Evolutionary conservation across 2,329 filamentous ascomycete genomes (phyloP), one percentile per base, ranked within the genome.

Genomic region (Fusarium miscanthi): DNA sequence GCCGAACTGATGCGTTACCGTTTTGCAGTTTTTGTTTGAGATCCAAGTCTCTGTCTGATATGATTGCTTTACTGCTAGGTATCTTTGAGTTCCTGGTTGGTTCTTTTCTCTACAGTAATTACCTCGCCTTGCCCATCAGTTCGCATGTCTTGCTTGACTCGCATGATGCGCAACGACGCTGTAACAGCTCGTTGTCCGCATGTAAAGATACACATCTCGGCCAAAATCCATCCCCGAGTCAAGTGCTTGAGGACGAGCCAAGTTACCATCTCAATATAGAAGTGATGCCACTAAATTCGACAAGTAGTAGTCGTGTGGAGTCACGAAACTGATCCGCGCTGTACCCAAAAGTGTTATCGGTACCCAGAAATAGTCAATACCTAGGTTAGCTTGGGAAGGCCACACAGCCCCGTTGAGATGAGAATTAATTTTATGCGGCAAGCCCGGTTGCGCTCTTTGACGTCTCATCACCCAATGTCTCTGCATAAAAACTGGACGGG

Each of bases 351-450:
- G 35, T 37, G 27, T 38, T 66, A 35, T 45, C 48, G 31, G 30
- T 53, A 38, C 61, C 61, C 42, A 63, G 53, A 73, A 73, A 31
- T 31, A 31, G 31, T 11, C 11, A 31, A 11, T 31, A 31, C 31
- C 31, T 73, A 64, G 45, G 42, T 38, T 30, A 66, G 64, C 68
- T 66, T 35, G 40, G 21, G 35, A 49, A 61, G 35, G 66, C 17
- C 49, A 40, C 59, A 74, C 53, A 57, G 66, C 53, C 62, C 66
- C 68, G 52, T 41, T 16, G 12, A 33, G 41, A 27, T 49, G 51
- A 73, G 63, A 58, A 72, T 66, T 73, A 66, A 70, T 77, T 77
- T 78, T 77, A 78, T 78, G 77, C 77, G 76, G 74, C 63, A 75
- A 77, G 53, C 74, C 70, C 76, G 74, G 64, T 66, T 63, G 49